Conservation (phyloP, 2,329 filamentous ascomycete genomes). For the Aspergillus tamarii region DNA sequence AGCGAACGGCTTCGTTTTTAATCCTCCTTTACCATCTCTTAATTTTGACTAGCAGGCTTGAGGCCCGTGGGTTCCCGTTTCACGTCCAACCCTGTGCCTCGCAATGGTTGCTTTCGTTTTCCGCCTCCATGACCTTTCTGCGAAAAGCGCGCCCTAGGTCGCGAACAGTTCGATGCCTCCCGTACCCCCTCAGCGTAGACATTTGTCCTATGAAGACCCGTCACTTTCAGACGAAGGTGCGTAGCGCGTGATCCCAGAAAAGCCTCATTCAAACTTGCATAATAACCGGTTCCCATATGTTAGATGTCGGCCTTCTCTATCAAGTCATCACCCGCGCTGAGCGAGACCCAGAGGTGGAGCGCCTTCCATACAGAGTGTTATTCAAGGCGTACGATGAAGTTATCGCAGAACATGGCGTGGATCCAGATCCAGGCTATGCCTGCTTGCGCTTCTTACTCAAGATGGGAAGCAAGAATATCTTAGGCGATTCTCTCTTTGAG, state of each 20-base stretch:
- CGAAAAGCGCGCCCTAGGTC: slow-evolving; percentile 49
- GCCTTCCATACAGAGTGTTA: slow-evolving; percentile 73
- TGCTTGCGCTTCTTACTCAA: slow-evolving; percentile 79
- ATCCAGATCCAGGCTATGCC: slow-evolving; percentile 73
- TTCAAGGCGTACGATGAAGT: slow-evolving; percentile 80
- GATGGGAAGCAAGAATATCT: slow-evolving; percentile 65
- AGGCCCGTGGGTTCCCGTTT: slow-evolving; percentile 11
- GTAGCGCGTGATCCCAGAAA: slow-evolving; percentile 10
- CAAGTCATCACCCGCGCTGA: slow-evolving; percentile 75
- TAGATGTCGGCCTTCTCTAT: slow-evolving; percentile 79
- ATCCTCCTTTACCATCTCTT: background rate
- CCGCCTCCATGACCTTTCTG: slow-evolving; percentile 47
- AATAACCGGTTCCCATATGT: slow-evolving; percentile 6
- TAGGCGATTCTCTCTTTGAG: slow-evolving; percentile 63
- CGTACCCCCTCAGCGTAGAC: slow-evolving; percentile 46
- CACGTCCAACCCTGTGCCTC: slow-evolving; percentile 25
- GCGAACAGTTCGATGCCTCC: slow-evolving; percentile 55
- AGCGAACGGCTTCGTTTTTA: slow-evolving; percentile 6
- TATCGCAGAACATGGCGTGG: slow-evolving; percentile 69
- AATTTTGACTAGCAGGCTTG: slow-evolving; percentile 7
- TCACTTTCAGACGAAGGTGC: slow-evolving; percentile 65
- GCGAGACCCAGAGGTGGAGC: slow-evolving; percentile 64
- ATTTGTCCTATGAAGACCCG: slow-evolving; percentile 44
- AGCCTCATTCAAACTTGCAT: background rate
- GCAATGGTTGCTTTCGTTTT: slow-evolving; percentile 44